These are phyloP conservation scores for Musa schizocarpa DNA, from an alignment of 176 grass and related monocot species.

Conservation along the genomic window DNA sequence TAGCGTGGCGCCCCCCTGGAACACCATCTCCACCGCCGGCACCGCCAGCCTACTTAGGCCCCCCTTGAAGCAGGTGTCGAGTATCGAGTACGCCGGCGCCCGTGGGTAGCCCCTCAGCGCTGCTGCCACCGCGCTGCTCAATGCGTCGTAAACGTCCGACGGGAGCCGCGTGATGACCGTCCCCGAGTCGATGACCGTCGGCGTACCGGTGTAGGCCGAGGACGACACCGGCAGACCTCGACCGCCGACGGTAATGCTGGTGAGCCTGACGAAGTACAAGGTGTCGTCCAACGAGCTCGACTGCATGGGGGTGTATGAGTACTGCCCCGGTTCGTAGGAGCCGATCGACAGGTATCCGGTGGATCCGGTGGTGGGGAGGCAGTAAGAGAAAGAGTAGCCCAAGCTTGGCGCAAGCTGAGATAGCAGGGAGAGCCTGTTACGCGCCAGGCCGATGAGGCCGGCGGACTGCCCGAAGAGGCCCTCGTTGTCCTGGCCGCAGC, in stretches of 20 bases:
- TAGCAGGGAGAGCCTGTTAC: slow-evolving; percentile 63
- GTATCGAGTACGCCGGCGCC: slow-evolving; percentile 45
- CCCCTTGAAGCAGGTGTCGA: slow-evolving; percentile 66
- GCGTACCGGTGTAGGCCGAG: slow-evolving; percentile 34
- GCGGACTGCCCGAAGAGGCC: slow-evolving; percentile 69
- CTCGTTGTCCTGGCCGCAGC: slow-evolving; percentile 84
- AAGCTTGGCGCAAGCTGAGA: slow-evolving; percentile 64
- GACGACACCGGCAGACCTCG: slow-evolving; percentile 28
- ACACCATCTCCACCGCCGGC: slow-evolving; percentile 44
- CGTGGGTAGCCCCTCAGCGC: slow-evolving; percentile 29
- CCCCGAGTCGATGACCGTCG: slow-evolving; percentile 72
- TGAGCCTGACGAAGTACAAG: slow-evolving; percentile 72
- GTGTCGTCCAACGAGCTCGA: slow-evolving; percentile 56
- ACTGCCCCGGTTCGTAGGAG: slow-evolving; percentile 41
- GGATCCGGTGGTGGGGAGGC: slow-evolving; percentile 56
- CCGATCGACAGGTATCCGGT: slow-evolving; percentile 60
- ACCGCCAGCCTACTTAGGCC: slow-evolving; percentile 24
- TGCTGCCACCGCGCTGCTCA: slow-evolving; percentile 41
- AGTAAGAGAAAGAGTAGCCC: slow-evolving; percentile 78
- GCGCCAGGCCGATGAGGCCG: slow-evolving; percentile 74
- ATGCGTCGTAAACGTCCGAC: slow-evolving; percentile 43
- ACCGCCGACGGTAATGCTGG: slow-evolving; percentile 48
- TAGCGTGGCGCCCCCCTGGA: slow-evolving; percentile 45
- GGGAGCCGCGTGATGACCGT: slow-evolving; percentile 73
- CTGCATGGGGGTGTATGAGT: slow-evolving; percentile 67